Evolutionary conservation across 2,329 filamentous ascomycete genomes (phyloP).

Genomic region (Stagonosporopsis cucurbitacearum): DNA sequence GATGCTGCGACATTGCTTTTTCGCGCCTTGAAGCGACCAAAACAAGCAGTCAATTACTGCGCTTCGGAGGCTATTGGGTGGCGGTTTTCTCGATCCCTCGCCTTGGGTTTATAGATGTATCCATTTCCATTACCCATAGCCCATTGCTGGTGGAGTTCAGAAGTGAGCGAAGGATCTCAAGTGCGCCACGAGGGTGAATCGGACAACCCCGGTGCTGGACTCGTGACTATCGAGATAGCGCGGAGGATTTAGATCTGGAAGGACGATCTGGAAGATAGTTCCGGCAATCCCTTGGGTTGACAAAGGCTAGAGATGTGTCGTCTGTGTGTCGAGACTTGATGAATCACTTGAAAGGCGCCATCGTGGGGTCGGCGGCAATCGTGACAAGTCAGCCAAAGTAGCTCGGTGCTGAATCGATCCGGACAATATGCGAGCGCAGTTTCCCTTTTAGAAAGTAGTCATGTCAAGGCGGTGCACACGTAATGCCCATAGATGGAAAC

Average conservation of each 20-base stretch:
- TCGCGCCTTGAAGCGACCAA: not conserved
- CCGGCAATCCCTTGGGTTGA: not conserved
- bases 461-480: not conserved
- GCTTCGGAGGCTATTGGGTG: not conserved
- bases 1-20: slow-evolving; percentile 8
- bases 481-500: not conserved
- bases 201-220: slow-evolving; percentile 4
- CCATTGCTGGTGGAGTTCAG: not conserved
- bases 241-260: not conserved
- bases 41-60: not conserved
- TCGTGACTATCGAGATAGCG: not conserved
- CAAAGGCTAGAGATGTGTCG: not conserved
- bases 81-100: not conserved
- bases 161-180: slow-evolving; percentile 7
- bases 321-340: not conserved
- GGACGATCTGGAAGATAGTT: not conserved
- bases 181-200: not conserved
- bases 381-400: not conserved
- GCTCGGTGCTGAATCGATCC: not conserved
- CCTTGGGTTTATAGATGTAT: not conserved
- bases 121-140: not conserved
- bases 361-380: not conserved
- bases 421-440: not conserved
- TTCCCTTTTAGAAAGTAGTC: not conserved
- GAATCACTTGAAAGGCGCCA: not conserved